These are phyloP conservation scores for Lecanosticta acicola DNA, from an alignment of 2,329 filamentous ascomycete species.

Conservation along the genomic window DNA sequence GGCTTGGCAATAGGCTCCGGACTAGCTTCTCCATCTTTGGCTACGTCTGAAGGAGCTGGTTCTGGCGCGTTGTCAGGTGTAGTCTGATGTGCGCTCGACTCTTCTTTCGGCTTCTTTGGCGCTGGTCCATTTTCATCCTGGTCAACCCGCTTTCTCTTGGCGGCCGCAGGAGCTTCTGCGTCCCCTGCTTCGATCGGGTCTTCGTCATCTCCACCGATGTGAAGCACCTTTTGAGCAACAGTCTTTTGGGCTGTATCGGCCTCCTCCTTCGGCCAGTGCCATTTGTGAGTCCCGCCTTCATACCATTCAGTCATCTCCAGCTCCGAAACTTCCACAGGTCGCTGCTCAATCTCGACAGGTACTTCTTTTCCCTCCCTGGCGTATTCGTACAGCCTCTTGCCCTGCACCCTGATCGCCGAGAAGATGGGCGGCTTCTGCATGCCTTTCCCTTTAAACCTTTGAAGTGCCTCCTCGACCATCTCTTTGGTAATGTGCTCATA, in stretches of 20 bases:
- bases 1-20: neutral
- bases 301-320: constrained; percentile 78
- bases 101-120: constrained; percentile 37
- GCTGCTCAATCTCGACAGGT: constrained; percentile 74
- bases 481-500: constrained; percentile 79
- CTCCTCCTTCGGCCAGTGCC: constrained; percentile 74
- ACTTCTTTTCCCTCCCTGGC: constrained; percentile 82
- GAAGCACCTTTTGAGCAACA: constrained; percentile 63
- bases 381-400: constrained; percentile 94
- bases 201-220: constrained; percentile 34
- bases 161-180: constrained; percentile 17
- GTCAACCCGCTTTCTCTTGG: constrained; percentile 31
- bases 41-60: too few relatives aligned
- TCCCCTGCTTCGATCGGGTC: constrained; percentile 4
- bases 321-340: constrained; percentile 70
- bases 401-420: constrained; percentile 86
- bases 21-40: neutral
- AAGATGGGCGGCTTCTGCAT: constrained; percentile 89
- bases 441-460: constrained; percentile 71
- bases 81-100: too few relatives aligned
- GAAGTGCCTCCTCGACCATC: constrained; percentile 69
- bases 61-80: too few relatives aligned
- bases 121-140: constrained; percentile 19
- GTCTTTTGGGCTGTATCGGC: constrained; percentile 68
- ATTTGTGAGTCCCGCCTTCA: constrained; percentile 74